A percentile compares a stretch with the other conserved stretches of the same genome.
These are phyloP conservation scores for Beta macrorhiza DNA, from an alignment of 179 eudicot species.

Conservation along the genomic window DNA sequence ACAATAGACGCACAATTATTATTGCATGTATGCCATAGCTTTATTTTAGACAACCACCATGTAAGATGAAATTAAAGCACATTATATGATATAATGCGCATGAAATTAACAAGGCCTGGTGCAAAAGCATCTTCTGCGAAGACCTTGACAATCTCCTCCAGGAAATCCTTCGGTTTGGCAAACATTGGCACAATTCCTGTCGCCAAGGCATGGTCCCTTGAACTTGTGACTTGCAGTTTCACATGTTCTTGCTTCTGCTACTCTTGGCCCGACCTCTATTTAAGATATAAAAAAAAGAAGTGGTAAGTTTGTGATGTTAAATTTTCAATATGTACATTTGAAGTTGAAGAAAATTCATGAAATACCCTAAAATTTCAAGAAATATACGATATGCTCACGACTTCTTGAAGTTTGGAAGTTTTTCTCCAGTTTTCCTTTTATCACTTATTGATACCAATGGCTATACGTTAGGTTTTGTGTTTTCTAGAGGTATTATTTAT, in stretches of 20 bases:
- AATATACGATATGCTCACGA: too few species aligned
- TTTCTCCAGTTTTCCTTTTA: too few species aligned
- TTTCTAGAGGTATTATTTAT: too few species aligned
- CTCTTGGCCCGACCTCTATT: slow-evolving; percentile 12
- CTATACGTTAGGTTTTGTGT: too few species aligned
- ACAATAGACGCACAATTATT: not conserved
- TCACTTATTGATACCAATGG: too few species aligned
- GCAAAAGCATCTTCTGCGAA: slow-evolving; percentile 40
- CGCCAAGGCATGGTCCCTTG: slow-evolving; percentile 39
- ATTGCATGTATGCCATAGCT: not conserved
- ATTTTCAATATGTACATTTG: too few species aligned
- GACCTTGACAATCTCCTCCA: slow-evolving; percentile 34
- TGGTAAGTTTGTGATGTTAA: not conserved
- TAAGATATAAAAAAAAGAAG: not conserved
- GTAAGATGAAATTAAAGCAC: not conserved
- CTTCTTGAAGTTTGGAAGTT: too few species aligned
- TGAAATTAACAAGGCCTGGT: slow-evolving; percentile 17
- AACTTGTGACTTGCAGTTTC: slow-evolving; percentile 38
- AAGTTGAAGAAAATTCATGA: too few species aligned
- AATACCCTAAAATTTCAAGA: too few species aligned
- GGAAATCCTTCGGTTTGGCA: slow-evolving; percentile 47
- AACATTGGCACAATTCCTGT: slow-evolving; percentile 37
- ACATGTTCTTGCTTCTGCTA: slow-evolving; percentile 38
- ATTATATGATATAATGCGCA: not conserved
- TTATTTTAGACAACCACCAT: not conserved